Conservation (phyloP, 2,329 filamentous ascomycete species). For the Aureobasidium subglaciale region DNA sequence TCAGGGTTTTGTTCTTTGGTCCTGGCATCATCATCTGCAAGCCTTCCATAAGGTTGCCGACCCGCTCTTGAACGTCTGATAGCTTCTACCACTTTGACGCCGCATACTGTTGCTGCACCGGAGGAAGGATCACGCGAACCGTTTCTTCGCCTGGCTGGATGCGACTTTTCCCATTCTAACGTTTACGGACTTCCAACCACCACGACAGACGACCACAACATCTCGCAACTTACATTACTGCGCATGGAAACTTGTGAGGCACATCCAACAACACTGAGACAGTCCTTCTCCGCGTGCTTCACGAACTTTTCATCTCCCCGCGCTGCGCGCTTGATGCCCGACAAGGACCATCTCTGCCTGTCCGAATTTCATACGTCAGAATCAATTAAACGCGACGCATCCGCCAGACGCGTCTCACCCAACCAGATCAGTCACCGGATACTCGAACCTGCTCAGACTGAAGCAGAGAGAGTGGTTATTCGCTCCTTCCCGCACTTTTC, state of each 20-base stretch:
- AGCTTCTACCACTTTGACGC: slow-evolving; percentile 12
- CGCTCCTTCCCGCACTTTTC: not conserved
- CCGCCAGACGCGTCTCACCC: slow-evolving; percentile 2
- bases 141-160: slow-evolving; percentile 10
- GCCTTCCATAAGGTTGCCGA: slow-evolving; percentile 15
- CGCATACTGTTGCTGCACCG: not conserved
- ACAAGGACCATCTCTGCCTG: not conserved
- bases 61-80: slow-evolving; percentile 15
- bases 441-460: not conserved
- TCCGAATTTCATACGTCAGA: slow-evolving; percentile 13
- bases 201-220: not conserved
- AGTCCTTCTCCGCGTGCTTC: not conserved
- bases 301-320: not conserved
- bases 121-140: slow-evolving; percentile 15
- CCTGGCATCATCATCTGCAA: slow-evolving; percentile 7
- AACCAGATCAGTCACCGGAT: not conserved
- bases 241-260: slow-evolving; percentile 15
- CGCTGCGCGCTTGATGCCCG: slow-evolving; percentile 7
- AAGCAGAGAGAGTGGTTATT: not conserved
- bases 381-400: slow-evolving; percentile 12
- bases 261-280: not conserved
- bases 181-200: slow-evolving; percentile 13
- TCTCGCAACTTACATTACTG: not conserved
- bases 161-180: slow-evolving; percentile 13
- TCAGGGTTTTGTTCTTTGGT: slow-evolving; percentile 7